These are phyloP conservation scores for Kwoniella heveanensis DNA, from an alignment of 768 basidiomycete genomes.

Conservation along the genomic window DNA sequence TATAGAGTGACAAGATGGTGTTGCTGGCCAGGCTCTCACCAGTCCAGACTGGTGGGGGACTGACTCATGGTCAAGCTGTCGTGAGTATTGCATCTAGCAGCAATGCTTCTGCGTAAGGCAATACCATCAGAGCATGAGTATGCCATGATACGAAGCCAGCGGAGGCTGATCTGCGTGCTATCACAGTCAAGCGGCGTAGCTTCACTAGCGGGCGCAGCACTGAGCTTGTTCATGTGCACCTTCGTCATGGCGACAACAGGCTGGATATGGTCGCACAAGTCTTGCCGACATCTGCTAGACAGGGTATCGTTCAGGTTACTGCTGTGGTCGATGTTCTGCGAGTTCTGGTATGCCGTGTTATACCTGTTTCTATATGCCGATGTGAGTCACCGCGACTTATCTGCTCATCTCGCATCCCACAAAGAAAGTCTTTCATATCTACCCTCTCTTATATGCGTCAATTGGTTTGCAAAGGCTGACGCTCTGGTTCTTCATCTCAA, in stretches of 20 bases:
- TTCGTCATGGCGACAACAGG: slow-evolving; percentile 8
- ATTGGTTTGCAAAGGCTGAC: too few relatives aligned
- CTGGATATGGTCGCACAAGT: slow-evolving; percentile 16
- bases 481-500: neutral
- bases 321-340: slow-evolving; percentile 32
- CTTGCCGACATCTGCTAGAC: slow-evolving; percentile 20
- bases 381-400: slow-evolving; percentile 7
- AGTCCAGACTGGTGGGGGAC: neutral
- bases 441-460: too few relatives aligned
- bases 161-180: neutral
- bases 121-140: too few relatives aligned
- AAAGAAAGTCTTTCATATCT: too few relatives aligned
- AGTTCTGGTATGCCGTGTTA: slow-evolving; percentile 27
- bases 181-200: slow-evolving; percentile 9
- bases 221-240: neutral
- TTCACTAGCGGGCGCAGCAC: neutral
- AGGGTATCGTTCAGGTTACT: slow-evolving; percentile 37
- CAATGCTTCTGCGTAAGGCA: too few relatives aligned
- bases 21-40: neutral
- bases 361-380: slow-evolving; percentile 14
- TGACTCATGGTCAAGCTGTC: neutral
- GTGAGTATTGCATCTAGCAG: too few relatives aligned
- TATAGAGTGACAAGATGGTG: neutral
- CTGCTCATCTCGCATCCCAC: neutral
- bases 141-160: neutral